Conservation (phyloP, 768 basidiomycete species). For the Russula foetens region DNA sequence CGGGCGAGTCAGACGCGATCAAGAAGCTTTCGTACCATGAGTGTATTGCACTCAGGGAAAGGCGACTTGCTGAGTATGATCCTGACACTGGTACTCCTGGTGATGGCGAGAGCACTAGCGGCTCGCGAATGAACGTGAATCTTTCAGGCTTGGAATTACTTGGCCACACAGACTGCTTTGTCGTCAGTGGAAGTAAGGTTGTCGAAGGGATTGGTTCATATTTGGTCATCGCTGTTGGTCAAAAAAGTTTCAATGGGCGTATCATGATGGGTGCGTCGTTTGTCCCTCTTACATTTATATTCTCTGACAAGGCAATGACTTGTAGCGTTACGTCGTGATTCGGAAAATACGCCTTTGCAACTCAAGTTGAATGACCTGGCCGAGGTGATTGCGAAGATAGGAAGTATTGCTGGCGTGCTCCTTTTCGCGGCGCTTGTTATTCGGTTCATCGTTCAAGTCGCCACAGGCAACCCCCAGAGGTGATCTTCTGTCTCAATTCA, state of each 20-base stretch:
- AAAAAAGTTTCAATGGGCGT: conserved; percentile 88
- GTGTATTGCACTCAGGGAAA: conserved; percentile 45
- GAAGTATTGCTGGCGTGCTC: too few relatives aligned
- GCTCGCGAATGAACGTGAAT: conserved; percentile 13
- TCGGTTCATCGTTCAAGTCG: conserved; percentile 87
- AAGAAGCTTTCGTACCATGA: conserved; percentile 77
- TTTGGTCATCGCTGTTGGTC: conserved; percentile 87
- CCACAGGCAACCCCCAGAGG: conserved; percentile 48
- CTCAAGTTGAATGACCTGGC: conserved; percentile 91
- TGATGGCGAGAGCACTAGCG: conserved; percentile 23
- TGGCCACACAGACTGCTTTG: conserved; percentile 80
- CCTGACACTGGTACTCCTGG: not conserved
- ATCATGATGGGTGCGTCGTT: conserved; percentile 61
- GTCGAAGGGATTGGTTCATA: conserved; percentile 91
- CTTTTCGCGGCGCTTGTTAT: conserved; percentile 91
- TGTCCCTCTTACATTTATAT: not conserved
- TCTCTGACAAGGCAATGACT: not conserved
- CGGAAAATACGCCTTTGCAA: conserved; percentile 95
- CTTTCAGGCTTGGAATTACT: conserved; percentile 25
- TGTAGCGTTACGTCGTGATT: conserved; percentile 78
- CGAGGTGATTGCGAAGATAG: conserved; percentile 92
- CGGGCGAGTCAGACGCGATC: too few relatives aligned
- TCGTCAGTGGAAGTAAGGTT: conserved; percentile 88
- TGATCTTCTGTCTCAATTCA: conserved; percentile 26
- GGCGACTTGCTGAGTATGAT: conserved; percentile 16